A percentile compares a stretch with the other conserved stretches of the same genome.
Evolutionary conservation across 2,329 filamentous ascomycete genomes (phyloP).

Genomic region (Colletotrichum spinosum): DNA sequence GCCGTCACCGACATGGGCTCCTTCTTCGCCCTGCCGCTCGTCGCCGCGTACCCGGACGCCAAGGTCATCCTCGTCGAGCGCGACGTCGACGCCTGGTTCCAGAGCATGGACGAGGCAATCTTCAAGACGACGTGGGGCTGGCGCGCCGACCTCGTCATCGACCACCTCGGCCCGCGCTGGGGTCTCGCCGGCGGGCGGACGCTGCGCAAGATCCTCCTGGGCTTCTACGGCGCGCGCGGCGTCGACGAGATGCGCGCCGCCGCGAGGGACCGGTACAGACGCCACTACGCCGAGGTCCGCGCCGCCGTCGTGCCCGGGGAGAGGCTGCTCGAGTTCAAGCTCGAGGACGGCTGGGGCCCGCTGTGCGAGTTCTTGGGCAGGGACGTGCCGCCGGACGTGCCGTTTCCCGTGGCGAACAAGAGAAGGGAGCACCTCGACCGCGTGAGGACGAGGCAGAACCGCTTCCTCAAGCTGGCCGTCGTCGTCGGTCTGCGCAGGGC

Average conservation of each 20-base stretch:
- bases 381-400: constrained; percentile 46
- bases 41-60: constrained; percentile 78
- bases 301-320: constrained; percentile 46
- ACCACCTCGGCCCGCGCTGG: constrained; percentile 45
- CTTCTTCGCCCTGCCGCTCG: constrained; percentile 76
- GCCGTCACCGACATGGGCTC: constrained; percentile 57
- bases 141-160: constrained; percentile 38
- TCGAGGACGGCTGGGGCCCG: constrained; percentile 55
- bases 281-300: constrained; percentile 51
- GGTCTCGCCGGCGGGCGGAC: constrained; percentile 43
- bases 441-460: constrained; percentile 25
- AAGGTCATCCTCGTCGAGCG: constrained; percentile 70
- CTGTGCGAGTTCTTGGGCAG: constrained; percentile 53
- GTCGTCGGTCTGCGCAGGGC: constrained; percentile 6
- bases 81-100: constrained; percentile 13
- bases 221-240: constrained; percentile 43
- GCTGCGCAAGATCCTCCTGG: constrained; percentile 43
- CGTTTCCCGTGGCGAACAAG: constrained; percentile 49
- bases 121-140: constrained; percentile 43
- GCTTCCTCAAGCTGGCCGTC: constrained; percentile 14
- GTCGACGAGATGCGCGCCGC: constrained; percentile 49
- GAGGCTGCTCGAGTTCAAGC: constrained; percentile 51
- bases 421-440: constrained; percentile 36
- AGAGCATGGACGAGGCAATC: constrained; percentile 35
- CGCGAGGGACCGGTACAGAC: constrained; percentile 51